Evolutionary conservation across 1,139 yeast genomes (phyloP), one percentile per base, ranked within the genome.

Genomic region (Yamadazyma blattariae): DNA sequence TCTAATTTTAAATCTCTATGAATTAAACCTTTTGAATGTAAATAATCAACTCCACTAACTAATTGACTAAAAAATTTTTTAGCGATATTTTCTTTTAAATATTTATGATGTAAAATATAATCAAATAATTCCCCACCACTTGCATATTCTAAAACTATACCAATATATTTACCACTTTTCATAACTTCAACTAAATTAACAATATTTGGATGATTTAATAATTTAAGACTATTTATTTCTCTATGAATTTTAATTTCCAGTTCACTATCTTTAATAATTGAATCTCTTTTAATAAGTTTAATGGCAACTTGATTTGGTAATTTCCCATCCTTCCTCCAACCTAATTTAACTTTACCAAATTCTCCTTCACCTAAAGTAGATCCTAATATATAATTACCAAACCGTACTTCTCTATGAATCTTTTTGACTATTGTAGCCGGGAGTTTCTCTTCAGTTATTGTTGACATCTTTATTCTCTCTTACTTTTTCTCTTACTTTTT

Each of bases 281-380:
- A 77, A 42, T 89, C 96, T 51, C 96, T 73, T 52, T 90, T 81
- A 41, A 92, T 88, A 42, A 92, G 75, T 56, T 92, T 92, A 50
- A 92, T 89, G 33, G 98, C 98, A 17, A 90, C 97, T 62, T 88
- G 94, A 36, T 84, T 79, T 5, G 95, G 89, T 31, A 71, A 73
- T 44, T 70, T 67, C 24, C 89, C 89, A 52, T 82, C 92, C 57
- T 83, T 82, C 38, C 95, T 71, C 97, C 97, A 90, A 14, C 97
- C 97, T n/a, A 92, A 70, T 58, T 90, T 92, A 42, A 92, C 98
- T 60, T 90, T 90, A 40, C 97, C 98, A 59, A 92, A 92, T 57
- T 92, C 97, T 29, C 98, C 98, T 63, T 90, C 96, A 26, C 98
- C 98, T n/a, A 92, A 66, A 1, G 97, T 90, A 15, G 95, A 82